Evolutionary conservation across 805 yeast species (phyloP).

Genomic region (Ogataea dorogensis): DNA sequence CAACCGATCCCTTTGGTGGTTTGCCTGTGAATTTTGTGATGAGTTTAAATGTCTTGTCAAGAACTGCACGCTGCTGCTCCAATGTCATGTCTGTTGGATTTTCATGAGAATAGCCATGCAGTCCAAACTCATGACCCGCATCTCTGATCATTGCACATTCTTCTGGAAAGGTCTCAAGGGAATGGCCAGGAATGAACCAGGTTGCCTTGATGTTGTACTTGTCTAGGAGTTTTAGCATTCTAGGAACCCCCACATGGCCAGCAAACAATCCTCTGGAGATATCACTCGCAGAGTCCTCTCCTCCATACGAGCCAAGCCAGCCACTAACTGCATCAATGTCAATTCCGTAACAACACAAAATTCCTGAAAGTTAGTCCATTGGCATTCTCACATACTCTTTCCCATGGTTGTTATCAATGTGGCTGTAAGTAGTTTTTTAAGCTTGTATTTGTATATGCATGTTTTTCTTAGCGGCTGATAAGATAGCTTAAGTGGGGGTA

Average conservation of each 20-base stretch:
- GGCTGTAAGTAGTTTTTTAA: too few relatives aligned
- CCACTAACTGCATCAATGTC: slow-evolving; percentile 40
- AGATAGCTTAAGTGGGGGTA: background rate
- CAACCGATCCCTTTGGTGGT: slow-evolving; percentile 37
- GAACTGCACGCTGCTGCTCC: slow-evolving; percentile 36
- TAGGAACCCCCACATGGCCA: slow-evolving; percentile 37
- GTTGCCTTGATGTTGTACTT: slow-evolving; percentile 38
- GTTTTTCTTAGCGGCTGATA: too few relatives aligned
- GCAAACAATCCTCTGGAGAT: slow-evolving; percentile 39
- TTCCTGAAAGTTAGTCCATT: slow-evolving; percentile 20
- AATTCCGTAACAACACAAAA: slow-evolving; percentile 37
- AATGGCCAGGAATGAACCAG: slow-evolving; percentile 40
- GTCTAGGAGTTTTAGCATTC: slow-evolving; percentile 34
- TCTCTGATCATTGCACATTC: slow-evolving; percentile 36
- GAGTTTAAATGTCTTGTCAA: slow-evolving; percentile 33
- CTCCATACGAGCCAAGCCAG: slow-evolving; percentile 40
- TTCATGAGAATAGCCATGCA: slow-evolving; percentile 40
- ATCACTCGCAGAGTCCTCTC: slow-evolving; percentile 37
- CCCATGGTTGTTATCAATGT: background rate
- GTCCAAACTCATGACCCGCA: slow-evolving; percentile 37
- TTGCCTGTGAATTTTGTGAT: slow-evolving; percentile 36
- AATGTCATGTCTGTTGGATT: slow-evolving; percentile 36
- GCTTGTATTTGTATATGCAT: too few relatives aligned
- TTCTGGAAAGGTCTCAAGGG: slow-evolving; percentile 39
- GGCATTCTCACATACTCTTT: slow-evolving; percentile 2